Evolutionary conservation across 345 rosid species (phyloP), one percentile per base, ranked within the genome.

Genomic region (Microthlaspi erraticum): DNA sequence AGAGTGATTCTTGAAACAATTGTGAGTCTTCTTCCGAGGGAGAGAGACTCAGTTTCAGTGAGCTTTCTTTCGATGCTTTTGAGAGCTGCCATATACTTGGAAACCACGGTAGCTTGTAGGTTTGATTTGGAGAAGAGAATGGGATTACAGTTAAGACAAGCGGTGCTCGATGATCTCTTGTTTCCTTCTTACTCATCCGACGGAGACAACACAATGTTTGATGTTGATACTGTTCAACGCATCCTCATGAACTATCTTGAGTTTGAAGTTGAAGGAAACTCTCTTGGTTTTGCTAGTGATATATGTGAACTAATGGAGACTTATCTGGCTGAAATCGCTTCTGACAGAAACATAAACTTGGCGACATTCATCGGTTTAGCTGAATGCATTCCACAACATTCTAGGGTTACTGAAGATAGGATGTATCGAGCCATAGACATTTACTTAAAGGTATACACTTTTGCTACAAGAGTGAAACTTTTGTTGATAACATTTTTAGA

Each of bases 91-190:
- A 84, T 87, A 56, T 84, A 87, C 79, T 90, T 88, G 0, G 87
- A 93, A 74, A 90, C 98, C 57, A 93, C 91, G 5, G 86, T 93
- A 54, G 94, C 98, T 79, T 93, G 98, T 68, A 81, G 94, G 64
- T 83, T 93, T 48, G 98, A 88, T 79, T 78, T 93, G 79, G 98
- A 93, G 81, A 93, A 83, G 74, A 83, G 90, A 81, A 85, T 93
- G 85, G 96, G 85, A 11, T 70, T 80, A 58, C 92, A 87, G 45
- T 79, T 93, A 78, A 91, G 88, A 60, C 91, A 91, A 57, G 91
- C 96, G 12, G 89, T 86, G 45, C 72, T 91, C 32, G 92, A 93
- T 51, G 96, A 93, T 84, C 86, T 93, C 20, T 75, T 90, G 80
- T 83, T 90, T 71, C 92, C 91, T 64, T 77, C 88, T 8, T 86